A percentile compares a stretch with the other conserved stretches of the same genome.
These are phyloP conservation scores for Tolypocladium capitatum DNA, from an alignment of 2,329 filamentous ascomycete species.

Conservation along the genomic window DNA sequence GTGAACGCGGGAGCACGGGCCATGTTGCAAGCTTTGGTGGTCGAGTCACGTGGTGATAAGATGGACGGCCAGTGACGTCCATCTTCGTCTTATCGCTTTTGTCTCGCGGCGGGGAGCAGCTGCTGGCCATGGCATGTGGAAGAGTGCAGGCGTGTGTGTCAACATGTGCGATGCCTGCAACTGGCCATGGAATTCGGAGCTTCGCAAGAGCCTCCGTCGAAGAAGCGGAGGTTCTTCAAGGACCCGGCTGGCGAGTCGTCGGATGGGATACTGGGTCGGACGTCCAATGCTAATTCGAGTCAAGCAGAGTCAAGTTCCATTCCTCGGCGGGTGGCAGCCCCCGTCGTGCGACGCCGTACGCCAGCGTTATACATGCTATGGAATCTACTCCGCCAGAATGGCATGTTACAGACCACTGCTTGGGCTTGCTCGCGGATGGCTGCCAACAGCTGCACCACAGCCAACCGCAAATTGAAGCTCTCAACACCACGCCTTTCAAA, in stretches of 20 bases:
- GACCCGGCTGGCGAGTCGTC: constrained; percentile 18
- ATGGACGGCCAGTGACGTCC: background rate
- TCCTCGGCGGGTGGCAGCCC: constrained; percentile 3
- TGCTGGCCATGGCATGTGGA: too few relatives aligned
- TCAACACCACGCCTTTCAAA: too few relatives aligned
- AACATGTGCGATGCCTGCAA: constrained; percentile 1
- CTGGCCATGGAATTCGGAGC: constrained; percentile 24
- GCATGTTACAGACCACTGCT: too few relatives aligned
- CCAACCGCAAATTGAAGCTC: too few relatives aligned
- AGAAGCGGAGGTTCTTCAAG: constrained; percentile 27
- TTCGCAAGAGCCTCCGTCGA: constrained; percentile 29
- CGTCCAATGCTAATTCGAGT: background rate
- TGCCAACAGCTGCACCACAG: too few relatives aligned
- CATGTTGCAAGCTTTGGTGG: background rate
- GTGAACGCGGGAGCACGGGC: constrained; percentile 1
- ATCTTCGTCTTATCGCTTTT: background rate
- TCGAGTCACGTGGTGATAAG: constrained; percentile 1
- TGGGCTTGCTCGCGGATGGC: too few relatives aligned
- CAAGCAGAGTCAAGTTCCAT: too few relatives aligned
- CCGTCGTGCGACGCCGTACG: constrained; percentile 12
- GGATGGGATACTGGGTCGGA: constrained; percentile 3
- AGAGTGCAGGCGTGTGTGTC: background rate
- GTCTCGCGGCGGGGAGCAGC: too few relatives aligned
- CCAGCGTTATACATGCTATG: constrained; percentile 56
- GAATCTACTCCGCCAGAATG: too few relatives aligned